Evolutionary conservation across 495 filamentous ascomycete species (phyloP), one percentile per base, ranked within the genome.

Genomic region (Penicillium angulare): DNA sequence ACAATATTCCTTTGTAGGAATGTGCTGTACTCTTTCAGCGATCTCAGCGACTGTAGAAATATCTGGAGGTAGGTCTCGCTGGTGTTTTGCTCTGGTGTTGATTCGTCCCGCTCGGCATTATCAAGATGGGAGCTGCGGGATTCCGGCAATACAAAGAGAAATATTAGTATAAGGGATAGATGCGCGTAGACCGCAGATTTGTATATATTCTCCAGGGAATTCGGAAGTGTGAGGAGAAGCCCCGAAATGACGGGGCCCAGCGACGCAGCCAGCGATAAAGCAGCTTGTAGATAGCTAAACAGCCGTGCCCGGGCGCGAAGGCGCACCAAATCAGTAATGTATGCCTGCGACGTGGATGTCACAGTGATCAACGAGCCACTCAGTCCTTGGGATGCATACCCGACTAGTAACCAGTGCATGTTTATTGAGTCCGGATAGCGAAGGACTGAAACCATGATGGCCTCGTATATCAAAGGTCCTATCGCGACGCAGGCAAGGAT

Each of bases 271-370:
- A 27, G 23, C 3, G 35, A 42, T 7, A 42, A 13, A 10, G 22
- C n/a, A 26, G 50, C 50, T 26, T 53, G 43, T 6, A 53, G 15
- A n/a, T 53, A 53, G 27, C 50, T 40, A 26, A 53, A 47, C 4
- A 47, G 17, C 9, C 22, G 8, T 6, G 43, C 43, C 3, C 50
- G 50, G 7, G 47, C 43, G 3, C 20, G 16, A 7, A 16, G 43
- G 3, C 12, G 23, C 10, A 21, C 27, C 3, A 53, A 7, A 20
- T 53, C 50, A 7, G 43, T 34, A 7, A 53, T 47, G 15, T 53
- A 53, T 9, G 50, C 43, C 20, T 47, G 43, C 3, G 50, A 53
- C 7, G 43, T 29, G 22, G 43, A 16, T 9, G 26, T 41, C 3
- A 43, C 43, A 5, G 26, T 41, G 5, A 53, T 53, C 10, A 47